These are phyloP conservation scores for Sechiopsis laciniata DNA, from an alignment of 306 rosid genomes.

Conservation along the genomic window DNA sequence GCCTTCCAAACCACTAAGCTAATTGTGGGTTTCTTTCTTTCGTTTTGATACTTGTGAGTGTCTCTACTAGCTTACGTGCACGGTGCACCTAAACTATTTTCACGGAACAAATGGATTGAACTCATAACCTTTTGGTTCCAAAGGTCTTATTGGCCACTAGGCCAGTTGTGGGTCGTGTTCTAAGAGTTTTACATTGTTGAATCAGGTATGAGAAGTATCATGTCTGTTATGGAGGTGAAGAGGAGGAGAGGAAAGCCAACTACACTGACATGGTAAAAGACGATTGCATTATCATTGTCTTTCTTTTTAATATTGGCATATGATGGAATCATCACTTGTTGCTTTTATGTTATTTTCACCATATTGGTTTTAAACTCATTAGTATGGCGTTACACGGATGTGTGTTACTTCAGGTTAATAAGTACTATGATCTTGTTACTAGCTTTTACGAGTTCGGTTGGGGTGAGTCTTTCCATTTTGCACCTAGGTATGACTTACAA, in stretches of 20 bases:
- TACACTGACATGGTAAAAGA: constrained; percentile 80
- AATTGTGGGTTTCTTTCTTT: no score
- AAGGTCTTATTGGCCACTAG: no score
- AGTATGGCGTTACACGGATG: not conserved
- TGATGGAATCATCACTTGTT: not conserved
- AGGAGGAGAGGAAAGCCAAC: constrained; percentile 77
- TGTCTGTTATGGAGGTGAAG: constrained; percentile 69
- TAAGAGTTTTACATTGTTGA: no score
- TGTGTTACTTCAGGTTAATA: constrained; percentile 67
- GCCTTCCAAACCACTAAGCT: no score
- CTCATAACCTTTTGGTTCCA: no score
- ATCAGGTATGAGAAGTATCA: constrained; percentile 96
- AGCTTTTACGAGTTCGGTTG: constrained; percentile 97
- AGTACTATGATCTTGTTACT: constrained; percentile 90
- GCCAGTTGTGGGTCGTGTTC: no score
- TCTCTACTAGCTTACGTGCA: no score
- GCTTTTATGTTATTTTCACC: not conserved
- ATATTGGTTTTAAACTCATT: not conserved
- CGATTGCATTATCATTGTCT: constrained; percentile 17
- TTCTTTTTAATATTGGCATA: not conserved
- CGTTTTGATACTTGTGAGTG: no score
- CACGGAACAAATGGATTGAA: no score
- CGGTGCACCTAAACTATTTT: no score
- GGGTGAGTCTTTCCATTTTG: no score
- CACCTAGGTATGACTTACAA: constrained; percentile 23